phyloP scores from a whole-genome alignment of 1,139 yeast species.

The Taphrina populina region DNA sequence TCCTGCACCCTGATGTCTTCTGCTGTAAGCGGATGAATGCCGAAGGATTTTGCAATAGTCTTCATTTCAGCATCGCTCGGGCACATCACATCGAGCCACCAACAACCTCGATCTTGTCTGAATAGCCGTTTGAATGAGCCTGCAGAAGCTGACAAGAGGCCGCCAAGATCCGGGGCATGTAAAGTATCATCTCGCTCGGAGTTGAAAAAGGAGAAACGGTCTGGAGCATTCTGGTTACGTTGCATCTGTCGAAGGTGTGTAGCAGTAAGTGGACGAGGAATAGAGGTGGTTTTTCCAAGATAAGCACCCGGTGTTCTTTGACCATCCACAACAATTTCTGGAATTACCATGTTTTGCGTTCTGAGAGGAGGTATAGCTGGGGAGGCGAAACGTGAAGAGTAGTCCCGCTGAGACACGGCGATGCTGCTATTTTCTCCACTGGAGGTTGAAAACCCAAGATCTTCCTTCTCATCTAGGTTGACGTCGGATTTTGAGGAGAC shows the following conservation, averaged over 20 bases:
- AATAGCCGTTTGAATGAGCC: conserved; percentile 67
- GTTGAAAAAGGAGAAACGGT: conserved; percentile 78
- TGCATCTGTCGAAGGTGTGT: conserved; percentile 29
- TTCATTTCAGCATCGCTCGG: conserved; percentile 71
- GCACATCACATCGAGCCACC: conserved; percentile 72
- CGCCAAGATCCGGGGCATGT: conserved; percentile 82
- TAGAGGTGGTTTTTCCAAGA: conserved; percentile 21
- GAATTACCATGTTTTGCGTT: conserved; percentile 29
- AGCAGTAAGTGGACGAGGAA: conserved; percentile 25
- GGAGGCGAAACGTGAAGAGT: conserved; percentile 17
- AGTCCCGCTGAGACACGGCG: conserved; percentile 4
- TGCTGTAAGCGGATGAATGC: conserved; percentile 76
- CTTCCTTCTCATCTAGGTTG: conserved; percentile 16
- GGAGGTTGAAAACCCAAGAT: not conserved
- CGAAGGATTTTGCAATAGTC: conserved; percentile 65
- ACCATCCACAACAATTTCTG: conserved; percentile 15
- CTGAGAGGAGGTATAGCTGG: conserved; percentile 32
- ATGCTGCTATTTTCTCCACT: conserved; percentile 32
- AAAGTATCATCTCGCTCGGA: conserved; percentile 81
- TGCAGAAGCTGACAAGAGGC: conserved; percentile 56
- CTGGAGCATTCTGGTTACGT: conserved; percentile 49
- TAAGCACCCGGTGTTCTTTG: conserved; percentile 4
- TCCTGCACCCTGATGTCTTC: conserved; percentile 85
- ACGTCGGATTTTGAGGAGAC: conserved; percentile 3
- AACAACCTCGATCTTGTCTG: conserved; percentile 56